Base-by-base conservation (phyloP, 2,329 filamentous ascomycete species). In the Clonostachys byssicola region DNA sequence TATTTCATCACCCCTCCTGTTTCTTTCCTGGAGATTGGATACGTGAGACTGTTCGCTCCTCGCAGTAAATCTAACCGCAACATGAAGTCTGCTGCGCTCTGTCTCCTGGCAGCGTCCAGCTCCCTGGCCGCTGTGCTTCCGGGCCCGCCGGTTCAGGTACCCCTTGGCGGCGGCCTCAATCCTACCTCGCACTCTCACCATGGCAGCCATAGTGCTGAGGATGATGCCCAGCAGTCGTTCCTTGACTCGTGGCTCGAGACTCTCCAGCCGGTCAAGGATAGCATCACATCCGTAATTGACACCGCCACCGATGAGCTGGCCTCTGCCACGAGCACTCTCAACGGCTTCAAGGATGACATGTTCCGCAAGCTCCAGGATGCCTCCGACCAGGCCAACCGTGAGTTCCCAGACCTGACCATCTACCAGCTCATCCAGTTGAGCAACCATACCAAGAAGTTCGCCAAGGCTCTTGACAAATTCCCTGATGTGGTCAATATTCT, bases 341-440 rank as follows among this genome's bases (percentile, higher is more conserved):
- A 23, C 13, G 14, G 46, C 40, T 44, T 46, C 14, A 41, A 51
- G 16, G 20, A 41, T 10, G 49, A 49, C 18, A 48, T 52, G 4
- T 43, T 33, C 12, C 20, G 48, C 18, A 40, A 40, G 12, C 23
- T 44, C 40, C 34, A 42, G 12, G 36, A n/a, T 18, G 14, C 17
- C 14, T 5, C 36, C 36, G 48, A 45, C 49, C 40, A 41, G 12
- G 20, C 34, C 13, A 33, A 23, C 10, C 35, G 55, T 13, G 54
- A 64, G n/a, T 69, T 71, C 51, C 72, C 80, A 6, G 86, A 90
- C 60, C 68, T 77, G 60, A 95, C 90, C 17, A 80, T 95, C 41
- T 95, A 92, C 66, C 74, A 95, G 65, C 70, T 92, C 50, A 89
- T 96, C 64, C 72, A 79, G n/a, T 71, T 78, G 57, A 86, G 80